A percentile compares a stretch with the other conserved stretches of the same genome.
Conservation (phyloP, 1,139 yeast species). For the Sugiyamaella paludigena region DNA sequence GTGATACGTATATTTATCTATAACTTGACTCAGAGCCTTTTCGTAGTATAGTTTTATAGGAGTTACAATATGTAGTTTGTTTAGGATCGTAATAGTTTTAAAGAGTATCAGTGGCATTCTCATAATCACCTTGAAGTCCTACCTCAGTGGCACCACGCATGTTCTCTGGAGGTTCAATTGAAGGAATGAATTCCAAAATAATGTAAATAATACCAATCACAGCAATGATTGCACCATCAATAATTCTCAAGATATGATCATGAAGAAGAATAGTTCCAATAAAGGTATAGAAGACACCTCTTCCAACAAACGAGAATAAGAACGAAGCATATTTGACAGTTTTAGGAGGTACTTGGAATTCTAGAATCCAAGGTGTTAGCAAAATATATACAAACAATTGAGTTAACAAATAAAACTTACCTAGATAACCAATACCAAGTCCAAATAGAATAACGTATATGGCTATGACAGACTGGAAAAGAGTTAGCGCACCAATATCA, state of each 20-base stretch:
- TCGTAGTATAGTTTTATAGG: too few species aligned
- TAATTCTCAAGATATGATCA: slow-evolving; percentile 53
- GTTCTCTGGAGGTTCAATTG: slow-evolving; percentile 69
- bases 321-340: slow-evolving; percentile 75
- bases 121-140: slow-evolving; percentile 27
- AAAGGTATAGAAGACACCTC: slow-evolving; percentile 72
- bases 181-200: slow-evolving; percentile 66
- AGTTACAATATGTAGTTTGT: background rate
- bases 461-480: slow-evolving; percentile 52
- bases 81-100: slow-evolving; percentile 14
- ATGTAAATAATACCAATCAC: slow-evolving; percentile 58
- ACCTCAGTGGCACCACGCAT: slow-evolving; percentile 43
- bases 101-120: slow-evolving; percentile 34
- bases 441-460: slow-evolving; percentile 57
- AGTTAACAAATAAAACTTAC: slow-evolving; percentile 36
- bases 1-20: background rate
- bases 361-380: slow-evolving; percentile 27
- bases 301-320: slow-evolving; percentile 76
- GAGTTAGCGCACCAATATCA: too few species aligned
- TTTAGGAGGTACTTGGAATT: slow-evolving; percentile 52
- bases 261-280: slow-evolving; percentile 64
- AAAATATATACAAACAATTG: slow-evolving; percentile 15
- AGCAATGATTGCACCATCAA: slow-evolving; percentile 56
- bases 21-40: too few species aligned
- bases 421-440: slow-evolving; percentile 51